Evolutionary conservation across 768 basidiomycete species (phyloP).

Genomic region (Gautieria morchelliformis): DNA sequence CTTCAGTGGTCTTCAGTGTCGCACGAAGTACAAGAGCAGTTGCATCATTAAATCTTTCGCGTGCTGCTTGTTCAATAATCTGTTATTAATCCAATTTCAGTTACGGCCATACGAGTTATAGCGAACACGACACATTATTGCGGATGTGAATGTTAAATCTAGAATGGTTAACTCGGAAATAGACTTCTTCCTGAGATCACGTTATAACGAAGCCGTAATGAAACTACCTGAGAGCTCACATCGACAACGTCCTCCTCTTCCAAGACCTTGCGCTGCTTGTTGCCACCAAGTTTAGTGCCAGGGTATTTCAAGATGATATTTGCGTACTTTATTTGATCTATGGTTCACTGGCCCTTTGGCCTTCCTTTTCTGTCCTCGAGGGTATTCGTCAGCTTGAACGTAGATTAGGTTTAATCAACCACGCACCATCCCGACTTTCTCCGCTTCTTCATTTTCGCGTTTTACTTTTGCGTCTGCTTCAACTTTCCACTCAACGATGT

Average conservation of each 20-base stretch:
- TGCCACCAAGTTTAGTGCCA: background rate
- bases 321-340: slow-evolving; percentile 44
- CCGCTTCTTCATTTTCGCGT: slow-evolving; percentile 64
- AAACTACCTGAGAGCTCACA: slow-evolving; percentile 34
- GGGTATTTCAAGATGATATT: background rate
- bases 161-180: slow-evolving; percentile 84
- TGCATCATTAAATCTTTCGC: slow-evolving; percentile 70
- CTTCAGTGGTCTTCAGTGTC: slow-evolving; percentile 59
- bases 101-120: background rate
- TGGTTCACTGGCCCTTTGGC: slow-evolving; percentile 25
- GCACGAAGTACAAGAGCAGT: slow-evolving; percentile 67
- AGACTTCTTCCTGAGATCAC: slow-evolving; percentile 47
- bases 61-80: slow-evolving; percentile 70
- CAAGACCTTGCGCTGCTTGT: slow-evolving; percentile 34
- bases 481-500: slow-evolving; percentile 64
- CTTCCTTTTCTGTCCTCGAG: slow-evolving; percentile 14
- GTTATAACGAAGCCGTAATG: background rate
- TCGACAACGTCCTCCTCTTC: slow-evolving; percentile 53
- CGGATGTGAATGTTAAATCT: slow-evolving; percentile 81
- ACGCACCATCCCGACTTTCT: slow-evolving; percentile 58
- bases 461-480: slow-evolving; percentile 52
- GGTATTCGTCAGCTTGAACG: slow-evolving; percentile 27
- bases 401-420: background rate
- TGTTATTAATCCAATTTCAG: slow-evolving; percentile 19
- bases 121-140: slow-evolving; percentile 55